Evolutionary conservation across 2,329 filamentous ascomycete genomes (phyloP).

Genomic region (Epichloe glyceriae): DNA sequence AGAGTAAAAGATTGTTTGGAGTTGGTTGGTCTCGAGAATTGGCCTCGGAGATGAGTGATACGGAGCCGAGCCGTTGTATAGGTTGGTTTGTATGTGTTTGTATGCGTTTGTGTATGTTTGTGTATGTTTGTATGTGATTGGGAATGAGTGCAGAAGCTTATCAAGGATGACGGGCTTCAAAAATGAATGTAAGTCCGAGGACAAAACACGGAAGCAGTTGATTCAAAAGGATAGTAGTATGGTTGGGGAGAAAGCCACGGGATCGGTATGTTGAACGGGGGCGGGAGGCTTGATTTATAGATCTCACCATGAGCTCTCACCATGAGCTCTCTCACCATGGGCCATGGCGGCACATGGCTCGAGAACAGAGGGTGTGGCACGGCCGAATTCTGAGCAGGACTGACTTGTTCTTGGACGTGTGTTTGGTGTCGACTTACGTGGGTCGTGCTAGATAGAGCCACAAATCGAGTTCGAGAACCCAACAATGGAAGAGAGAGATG

Average conservation of each 20-base stretch:
- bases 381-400: not conserved
- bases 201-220: slow-evolving; percentile 2
- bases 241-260: not conserved
- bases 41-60: slow-evolving; percentile 2
- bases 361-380: not conserved
- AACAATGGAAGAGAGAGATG: not conserved
- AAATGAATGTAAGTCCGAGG: slow-evolving; percentile 15
- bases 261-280: not conserved
- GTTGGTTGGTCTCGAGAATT: slow-evolving; percentile 7
- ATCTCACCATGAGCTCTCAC: not conserved
- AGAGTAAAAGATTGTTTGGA: slow-evolving; percentile 8
- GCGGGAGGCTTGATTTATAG: slow-evolving; percentile 5
- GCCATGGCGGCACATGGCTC: not conserved
- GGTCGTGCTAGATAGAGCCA: not conserved
- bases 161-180: slow-evolving; percentile 10
- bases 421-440: slow-evolving; percentile 1
- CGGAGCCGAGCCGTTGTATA: slow-evolving; percentile 1
- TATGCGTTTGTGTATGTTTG: no score
- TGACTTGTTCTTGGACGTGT: not conserved
- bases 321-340: not conserved
- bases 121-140: not conserved
- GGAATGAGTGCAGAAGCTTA: slow-evolving; percentile 3
- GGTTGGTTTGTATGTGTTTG: not conserved
- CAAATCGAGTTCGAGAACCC: not conserved
- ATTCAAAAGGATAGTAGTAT: not conserved